Base-by-base conservation (phyloP, 202 grass and related monocot genomes). In the Panicum virgatum region DNA sequence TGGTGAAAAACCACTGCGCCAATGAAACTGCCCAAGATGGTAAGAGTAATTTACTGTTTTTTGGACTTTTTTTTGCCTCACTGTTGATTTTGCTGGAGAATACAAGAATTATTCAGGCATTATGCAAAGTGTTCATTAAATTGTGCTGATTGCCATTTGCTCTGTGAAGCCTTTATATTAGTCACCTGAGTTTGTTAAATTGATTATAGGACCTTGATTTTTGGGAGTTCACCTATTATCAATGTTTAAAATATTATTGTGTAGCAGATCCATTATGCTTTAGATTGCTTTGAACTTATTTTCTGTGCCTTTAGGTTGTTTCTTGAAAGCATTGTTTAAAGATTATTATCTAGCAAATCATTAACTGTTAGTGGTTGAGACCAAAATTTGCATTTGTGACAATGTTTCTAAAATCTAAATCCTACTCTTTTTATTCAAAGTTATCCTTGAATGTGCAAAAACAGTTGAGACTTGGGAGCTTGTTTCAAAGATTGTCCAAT, bases 1-100 rank as follows among this genome's bases (percentile, higher is more conserved):
- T 93, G 46, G 82, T 93, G 38, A 93, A 98, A 54, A 95, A 85
- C 70, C 92, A 98, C 30, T 93, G 87, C 67, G 92, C 92, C 66
- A 91, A 95, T 72, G 86, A 93, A 89, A 91, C 88, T 22, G 51
- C 88, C 62, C 86, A 90, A 63, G 96, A 90, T 75, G 92, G 92
- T 93, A 89, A 87, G 56, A 27, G n/a, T 73, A 46, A 29, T 13
- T 52, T 68, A 54, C 61, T 5, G 2, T 5, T 3, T n/a, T 52
- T 38, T 64, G 20, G 69, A 9, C 65, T 39, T 61, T 38, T 1
- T 67, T 64, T 72, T 50, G 1, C 39, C 8, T 0, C 20, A 46
- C 14, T 40, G 9, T 85, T 91, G 15, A 76, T 85, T 82, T 82
- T 85, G 18, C 59, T 77, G 9, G 22, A 72, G 16, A 40, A 79